phyloP scores from a whole-genome alignment of 495 filamentous ascomycete genomes.

The Penicillium paradoxum region DNA sequence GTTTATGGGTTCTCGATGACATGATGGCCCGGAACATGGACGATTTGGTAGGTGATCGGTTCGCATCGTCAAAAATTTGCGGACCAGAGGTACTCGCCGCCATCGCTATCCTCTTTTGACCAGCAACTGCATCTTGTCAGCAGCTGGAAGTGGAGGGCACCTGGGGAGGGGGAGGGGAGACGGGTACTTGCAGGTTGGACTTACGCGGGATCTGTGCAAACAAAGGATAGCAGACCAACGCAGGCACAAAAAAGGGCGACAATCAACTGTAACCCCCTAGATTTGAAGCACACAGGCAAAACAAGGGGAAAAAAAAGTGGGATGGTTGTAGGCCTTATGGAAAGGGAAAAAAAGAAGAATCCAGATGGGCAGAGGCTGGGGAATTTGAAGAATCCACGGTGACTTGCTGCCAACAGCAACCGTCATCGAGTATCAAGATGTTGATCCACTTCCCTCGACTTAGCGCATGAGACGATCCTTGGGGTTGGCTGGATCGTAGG shows the following conservation, averaged over 20 bases:
- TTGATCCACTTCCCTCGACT: conserved; percentile 24
- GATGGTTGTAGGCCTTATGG: conserved; percentile 9
- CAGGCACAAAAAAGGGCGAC: conserved; percentile 2
- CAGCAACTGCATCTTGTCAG: conserved; percentile 27
- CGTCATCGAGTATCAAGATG: conserved; percentile 25
- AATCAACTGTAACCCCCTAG: conserved; percentile 5
- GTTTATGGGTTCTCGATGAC: conserved; percentile 36
- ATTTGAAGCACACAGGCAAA: conserved; percentile 14
- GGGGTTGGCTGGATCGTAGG: conserved; percentile 24
- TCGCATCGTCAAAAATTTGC: conserved; percentile 45
- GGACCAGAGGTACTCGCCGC: conserved; percentile 32
- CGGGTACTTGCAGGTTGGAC: conserved; percentile 24
- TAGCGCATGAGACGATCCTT: conserved; percentile 25
- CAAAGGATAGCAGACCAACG: conserved; percentile 23
- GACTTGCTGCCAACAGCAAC: conserved; percentile 23
- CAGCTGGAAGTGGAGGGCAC: background rate
- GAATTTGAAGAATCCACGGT: conserved; percentile 31
- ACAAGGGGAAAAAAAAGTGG: conserved; percentile 10
- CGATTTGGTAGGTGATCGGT: conserved; percentile 31
- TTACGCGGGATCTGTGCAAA: conserved; percentile 24
- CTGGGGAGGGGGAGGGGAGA: background rate
- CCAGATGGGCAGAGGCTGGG: conserved; percentile 15
- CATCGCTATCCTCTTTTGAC: conserved; percentile 38
- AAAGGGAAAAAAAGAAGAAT: conserved; percentile 20
- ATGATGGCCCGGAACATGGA: conserved; percentile 46